Evolutionary conservation across 2,329 filamentous ascomycete genomes (phyloP).

Genomic region (Neonectria hederae): DNA sequence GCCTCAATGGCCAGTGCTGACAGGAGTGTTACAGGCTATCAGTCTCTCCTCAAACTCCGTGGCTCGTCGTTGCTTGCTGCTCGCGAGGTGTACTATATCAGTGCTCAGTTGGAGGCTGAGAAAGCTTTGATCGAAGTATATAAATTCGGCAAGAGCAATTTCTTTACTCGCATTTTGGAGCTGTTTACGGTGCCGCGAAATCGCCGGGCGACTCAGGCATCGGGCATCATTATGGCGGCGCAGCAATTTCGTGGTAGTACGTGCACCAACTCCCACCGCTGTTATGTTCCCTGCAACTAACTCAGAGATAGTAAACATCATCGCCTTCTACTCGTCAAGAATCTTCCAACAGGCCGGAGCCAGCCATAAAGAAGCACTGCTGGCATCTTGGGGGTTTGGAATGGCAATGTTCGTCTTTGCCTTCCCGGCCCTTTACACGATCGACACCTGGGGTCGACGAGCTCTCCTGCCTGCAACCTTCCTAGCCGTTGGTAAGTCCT

Average conservation of each 20-base stretch:
- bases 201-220: slow-evolving; percentile 37
- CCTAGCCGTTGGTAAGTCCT: slow-evolving; percentile 38
- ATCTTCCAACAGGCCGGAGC: slow-evolving; percentile 66
- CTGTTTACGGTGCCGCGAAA: slow-evolving; percentile 31
- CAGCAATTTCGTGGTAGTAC: slow-evolving; percentile 20
- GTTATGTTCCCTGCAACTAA: background rate
- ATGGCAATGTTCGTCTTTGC: slow-evolving; percentile 57
- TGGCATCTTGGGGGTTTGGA: slow-evolving; percentile 55
- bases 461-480: slow-evolving; percentile 7
- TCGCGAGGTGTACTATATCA: slow-evolving; percentile 11
- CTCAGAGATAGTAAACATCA: slow-evolving; percentile 48
- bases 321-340: slow-evolving; percentile 75
- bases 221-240: slow-evolving; percentile 8
- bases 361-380: slow-evolving; percentile 57
- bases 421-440: slow-evolving; percentile 44
- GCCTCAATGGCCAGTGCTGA: too few species aligned
- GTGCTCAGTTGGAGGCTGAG: background rate
- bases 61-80: background rate
- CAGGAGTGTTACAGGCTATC: too few species aligned
- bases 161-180: background rate
- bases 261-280: background rate
- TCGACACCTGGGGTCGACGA: slow-evolving; percentile 44
- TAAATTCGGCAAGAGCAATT: background rate
- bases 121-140: background rate
- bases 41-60: slow-evolving; percentile 48